A percentile compares a stretch with the other conserved stretches of the same genome.
Conservation (phyloP, 768 basidiomycete genomes). For the Mycena galopus region DNA sequence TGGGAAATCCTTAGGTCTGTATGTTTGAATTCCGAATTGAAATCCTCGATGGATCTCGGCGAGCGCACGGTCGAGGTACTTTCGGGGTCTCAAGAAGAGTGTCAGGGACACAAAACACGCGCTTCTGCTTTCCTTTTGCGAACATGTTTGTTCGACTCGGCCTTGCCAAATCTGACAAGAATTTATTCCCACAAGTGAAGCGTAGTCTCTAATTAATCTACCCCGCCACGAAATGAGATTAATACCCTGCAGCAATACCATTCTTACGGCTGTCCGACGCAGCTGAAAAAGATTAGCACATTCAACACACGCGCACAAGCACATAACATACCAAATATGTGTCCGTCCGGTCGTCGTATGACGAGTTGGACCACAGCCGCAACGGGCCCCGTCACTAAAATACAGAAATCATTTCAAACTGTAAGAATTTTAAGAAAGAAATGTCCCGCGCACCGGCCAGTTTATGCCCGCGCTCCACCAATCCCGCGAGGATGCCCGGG, state of each 20-base stretch:
- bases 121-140: too few species aligned
- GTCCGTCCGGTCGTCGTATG: conserved; percentile 58
- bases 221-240: too few species aligned
- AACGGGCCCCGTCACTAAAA: conserved; percentile 78
- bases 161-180: neutral
- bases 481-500: conserved; percentile 62
- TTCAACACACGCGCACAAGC: neutral
- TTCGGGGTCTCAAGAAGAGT: neutral
- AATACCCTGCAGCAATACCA: conserved; percentile 86
- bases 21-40: too few species aligned
- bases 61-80: neutral
- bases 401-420: neutral
- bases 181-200: too few species aligned
- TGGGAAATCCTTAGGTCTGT: too few species aligned
- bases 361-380: conserved; percentile 84
- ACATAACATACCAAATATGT: conserved; percentile 69
- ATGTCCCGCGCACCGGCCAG: conserved; percentile 63
- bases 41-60: neutral
- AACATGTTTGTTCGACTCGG: neutral
- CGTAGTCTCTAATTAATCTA: too few species aligned
- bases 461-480: conserved; percentile 77
- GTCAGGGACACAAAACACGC: neutral
- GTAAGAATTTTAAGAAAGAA: neutral
- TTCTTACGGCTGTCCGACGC: conserved; percentile 94
- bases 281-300: conserved; percentile 58